A percentile compares a stretch with the other conserved stretches of the same genome.
Evolutionary conservation across 2,329 filamentous ascomycete genomes (phyloP).

Genomic region (Botryotinia convoluta): DNA sequence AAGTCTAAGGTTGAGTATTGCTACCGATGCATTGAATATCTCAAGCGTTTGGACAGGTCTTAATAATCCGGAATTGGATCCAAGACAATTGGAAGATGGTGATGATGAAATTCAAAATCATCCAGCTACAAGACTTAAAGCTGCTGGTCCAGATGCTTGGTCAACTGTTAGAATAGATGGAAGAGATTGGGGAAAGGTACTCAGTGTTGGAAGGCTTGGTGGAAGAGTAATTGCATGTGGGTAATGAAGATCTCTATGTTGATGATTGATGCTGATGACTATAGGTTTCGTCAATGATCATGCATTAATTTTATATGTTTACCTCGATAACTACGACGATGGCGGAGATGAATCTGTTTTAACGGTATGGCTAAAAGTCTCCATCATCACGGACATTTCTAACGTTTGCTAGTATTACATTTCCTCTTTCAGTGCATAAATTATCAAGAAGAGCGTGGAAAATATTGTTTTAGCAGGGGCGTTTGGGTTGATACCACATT

Average conservation of each 20-base stretch:
- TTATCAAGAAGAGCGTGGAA: neutral
- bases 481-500: conserved; percentile 26
- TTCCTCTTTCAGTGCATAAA: conserved; percentile 50
- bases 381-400: neutral
- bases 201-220: conserved; percentile 86
- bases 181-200: conserved; percentile 89
- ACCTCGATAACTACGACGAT: conserved; percentile 69
- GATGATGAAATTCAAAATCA: conserved; percentile 70
- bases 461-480: conserved; percentile 27
- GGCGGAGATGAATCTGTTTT: conserved; percentile 67
- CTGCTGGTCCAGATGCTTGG: conserved; percentile 78
- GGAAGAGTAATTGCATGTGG: conserved; percentile 88
- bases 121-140: conserved; percentile 75
- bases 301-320: conserved; percentile 80
- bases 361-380: conserved; percentile 54
- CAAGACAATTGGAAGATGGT: conserved; percentile 64
- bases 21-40: conserved; percentile 81
- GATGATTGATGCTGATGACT: conserved; percentile 26
- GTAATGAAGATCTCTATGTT: conserved; percentile 33
- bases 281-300: conserved; percentile 71
- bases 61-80: conserved; percentile 84
- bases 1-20: conserved; percentile 72
- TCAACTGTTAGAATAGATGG: conserved; percentile 88
- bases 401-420: conserved; percentile 51
- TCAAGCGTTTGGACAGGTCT: conserved; percentile 82